phyloP scores from a whole-genome alignment of 768 basidiomycete species.

The Phanerodontia chrysosporium region DNA sequence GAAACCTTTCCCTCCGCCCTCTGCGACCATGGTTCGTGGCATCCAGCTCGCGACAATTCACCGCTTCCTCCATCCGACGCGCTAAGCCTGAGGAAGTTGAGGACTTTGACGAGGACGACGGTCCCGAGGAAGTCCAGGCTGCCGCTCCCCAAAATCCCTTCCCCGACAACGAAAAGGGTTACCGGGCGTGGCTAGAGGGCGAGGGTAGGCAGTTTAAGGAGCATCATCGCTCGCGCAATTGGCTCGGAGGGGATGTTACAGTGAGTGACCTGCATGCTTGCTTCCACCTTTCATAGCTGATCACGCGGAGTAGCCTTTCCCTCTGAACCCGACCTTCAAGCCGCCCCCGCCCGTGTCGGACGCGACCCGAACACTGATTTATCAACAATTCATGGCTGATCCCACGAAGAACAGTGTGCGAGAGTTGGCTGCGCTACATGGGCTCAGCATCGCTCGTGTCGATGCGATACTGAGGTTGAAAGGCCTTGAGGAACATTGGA shows the following conservation, averaged over 20 bases:
- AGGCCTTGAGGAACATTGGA: constrained; percentile 67
- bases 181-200: constrained; percentile 36
- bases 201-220: constrained; percentile 40
- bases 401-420: constrained; percentile 55
- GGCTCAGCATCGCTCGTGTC: constrained; percentile 72
- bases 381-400: constrained; percentile 53
- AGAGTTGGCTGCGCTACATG: constrained; percentile 54
- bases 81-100: constrained; percentile 11
- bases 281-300: constrained; percentile 19
- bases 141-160: constrained; percentile 6
- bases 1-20: constrained; percentile 15
- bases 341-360: constrained; percentile 78
- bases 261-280: constrained; percentile 16
- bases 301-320: constrained; percentile 68
- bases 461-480: constrained; percentile 83
- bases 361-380: constrained; percentile 50
- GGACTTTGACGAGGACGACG: constrained; percentile 12
- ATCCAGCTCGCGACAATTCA: constrained; percentile 6
- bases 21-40: constrained; percentile 9
- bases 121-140: background rate
- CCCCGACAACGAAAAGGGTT: constrained; percentile 11
- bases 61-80: constrained; percentile 10
- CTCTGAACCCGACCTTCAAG: constrained; percentile 78
- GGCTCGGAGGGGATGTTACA: constrained; percentile 58
- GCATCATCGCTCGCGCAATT: constrained; percentile 48